Conservation (phyloP, 805 yeast species). For the Komagataella mondaviorum region DNA sequence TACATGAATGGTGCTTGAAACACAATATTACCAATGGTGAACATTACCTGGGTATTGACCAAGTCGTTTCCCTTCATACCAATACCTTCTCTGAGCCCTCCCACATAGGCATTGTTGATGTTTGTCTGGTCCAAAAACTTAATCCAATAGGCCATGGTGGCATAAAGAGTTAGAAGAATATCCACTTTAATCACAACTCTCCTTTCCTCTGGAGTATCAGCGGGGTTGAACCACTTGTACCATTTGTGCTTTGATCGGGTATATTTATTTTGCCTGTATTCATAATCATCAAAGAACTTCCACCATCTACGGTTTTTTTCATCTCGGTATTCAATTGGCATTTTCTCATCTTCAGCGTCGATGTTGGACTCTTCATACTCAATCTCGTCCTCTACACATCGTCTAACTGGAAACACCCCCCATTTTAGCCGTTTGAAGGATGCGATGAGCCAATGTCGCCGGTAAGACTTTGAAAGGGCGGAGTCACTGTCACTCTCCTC, state of each 20-base stretch:
- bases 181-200: constrained; percentile 2
- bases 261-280: not conserved
- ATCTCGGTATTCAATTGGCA: constrained; percentile 25
- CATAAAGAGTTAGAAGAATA: constrained; percentile 3
- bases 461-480: not conserved
- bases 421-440: constrained; percentile 14
- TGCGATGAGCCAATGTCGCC: not conserved
- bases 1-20: constrained; percentile 54
- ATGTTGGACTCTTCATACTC: constrained; percentile 6
- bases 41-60: constrained; percentile 43
- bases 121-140: constrained; percentile 18
- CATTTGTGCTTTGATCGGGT: not conserved
- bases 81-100: constrained; percentile 46
- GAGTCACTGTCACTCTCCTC: not conserved
- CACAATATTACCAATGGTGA: constrained; percentile 42
- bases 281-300: constrained; percentile 27
- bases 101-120: constrained; percentile 50
- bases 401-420: constrained; percentile 18
- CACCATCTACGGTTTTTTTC: constrained; percentile 34
- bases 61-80: constrained; percentile 50
- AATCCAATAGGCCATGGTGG: not conserved
- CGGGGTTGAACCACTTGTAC: constrained; percentile 3
- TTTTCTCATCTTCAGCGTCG: constrained; percentile 2
- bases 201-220: constrained; percentile 3
- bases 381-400: constrained; percentile 13